Evolutionary conservation across 192 early-diverging fungal species (phyloP).

Genomic region (Dispira parvispora): DNA sequence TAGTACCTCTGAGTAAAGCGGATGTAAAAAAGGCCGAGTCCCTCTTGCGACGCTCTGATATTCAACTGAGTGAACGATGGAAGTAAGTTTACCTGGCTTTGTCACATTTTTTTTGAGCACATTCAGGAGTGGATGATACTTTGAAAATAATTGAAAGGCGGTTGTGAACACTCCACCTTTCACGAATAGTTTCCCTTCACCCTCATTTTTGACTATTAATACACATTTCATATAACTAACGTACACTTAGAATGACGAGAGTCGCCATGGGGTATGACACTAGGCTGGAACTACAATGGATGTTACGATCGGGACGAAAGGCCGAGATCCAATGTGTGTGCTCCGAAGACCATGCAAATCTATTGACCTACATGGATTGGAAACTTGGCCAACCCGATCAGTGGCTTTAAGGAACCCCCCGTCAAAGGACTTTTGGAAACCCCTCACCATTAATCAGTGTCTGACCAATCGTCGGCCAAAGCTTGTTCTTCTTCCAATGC

Average conservation of each 20-base stretch:
- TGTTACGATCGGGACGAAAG: background rate
- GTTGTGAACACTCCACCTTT: background rate
- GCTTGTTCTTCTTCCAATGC: background rate
- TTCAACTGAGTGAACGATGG: background rate
- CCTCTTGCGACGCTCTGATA: background rate
- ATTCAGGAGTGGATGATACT: too few relatives aligned
- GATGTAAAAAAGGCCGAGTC: background rate
- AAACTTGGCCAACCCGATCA: background rate
- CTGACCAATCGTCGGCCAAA: background rate
- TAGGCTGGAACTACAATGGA: background rate
- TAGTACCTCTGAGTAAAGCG: background rate
- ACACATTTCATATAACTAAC: background rate
- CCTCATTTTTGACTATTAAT: background rate
- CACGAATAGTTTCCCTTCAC: background rate
- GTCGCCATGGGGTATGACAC: background rate
- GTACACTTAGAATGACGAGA: background rate
- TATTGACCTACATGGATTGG: background rate
- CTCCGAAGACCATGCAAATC: background rate
- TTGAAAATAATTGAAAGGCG: too few relatives aligned
- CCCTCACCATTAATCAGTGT: background rate
- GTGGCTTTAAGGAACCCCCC: background rate
- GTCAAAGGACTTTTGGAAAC: background rate
- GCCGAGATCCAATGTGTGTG: background rate
- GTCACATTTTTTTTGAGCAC: background rate
- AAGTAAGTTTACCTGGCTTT: background rate